Evolutionary conservation across 768 basidiomycete genomes (phyloP).

Genomic region (Lactarius pseudohatsudake): DNA sequence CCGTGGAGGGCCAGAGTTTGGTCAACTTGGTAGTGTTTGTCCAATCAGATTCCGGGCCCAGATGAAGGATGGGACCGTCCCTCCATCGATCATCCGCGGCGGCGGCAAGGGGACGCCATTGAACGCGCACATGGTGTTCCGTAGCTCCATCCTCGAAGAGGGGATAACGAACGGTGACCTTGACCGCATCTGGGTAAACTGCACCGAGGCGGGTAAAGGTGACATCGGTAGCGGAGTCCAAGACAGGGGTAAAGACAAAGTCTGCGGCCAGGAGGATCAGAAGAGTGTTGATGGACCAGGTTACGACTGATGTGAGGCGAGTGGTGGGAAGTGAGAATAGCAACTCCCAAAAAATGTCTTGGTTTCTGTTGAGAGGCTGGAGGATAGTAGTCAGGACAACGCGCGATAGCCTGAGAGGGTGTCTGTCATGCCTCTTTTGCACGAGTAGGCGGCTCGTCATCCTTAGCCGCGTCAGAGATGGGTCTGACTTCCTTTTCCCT

Average conservation of each 20-base stretch:
- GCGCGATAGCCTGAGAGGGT: slow-evolving; percentile 37
- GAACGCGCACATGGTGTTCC: slow-evolving; percentile 38
- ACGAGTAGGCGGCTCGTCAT: not conserved
- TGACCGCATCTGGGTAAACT: slow-evolving; percentile 60
- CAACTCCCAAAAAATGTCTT: slow-evolving; percentile 30
- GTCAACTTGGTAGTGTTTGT: slow-evolving; percentile 51
- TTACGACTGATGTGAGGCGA: slow-evolving; percentile 30
- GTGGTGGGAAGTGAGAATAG: slow-evolving; percentile 38
- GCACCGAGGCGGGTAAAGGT: slow-evolving; percentile 70
- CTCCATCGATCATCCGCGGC: slow-evolving; percentile 46
- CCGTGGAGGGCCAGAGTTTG: slow-evolving; percentile 66
- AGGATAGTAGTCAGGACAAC: slow-evolving; percentile 11
- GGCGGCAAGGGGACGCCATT: slow-evolving; percentile 43
- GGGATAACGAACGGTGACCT: slow-evolving; percentile 64
- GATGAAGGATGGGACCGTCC: slow-evolving; percentile 50
- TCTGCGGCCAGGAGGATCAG: slow-evolving; percentile 45
- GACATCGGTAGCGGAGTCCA: slow-evolving; percentile 54
- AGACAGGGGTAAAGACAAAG: slow-evolving; percentile 52
- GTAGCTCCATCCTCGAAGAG: slow-evolving; percentile 33
- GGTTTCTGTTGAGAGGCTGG: slow-evolving; percentile 4
- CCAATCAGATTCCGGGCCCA: slow-evolving; percentile 55
- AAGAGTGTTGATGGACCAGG: slow-evolving; percentile 42
- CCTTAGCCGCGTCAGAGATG: not conserved
- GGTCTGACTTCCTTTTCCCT: not conserved
- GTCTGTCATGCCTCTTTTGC: slow-evolving; percentile 36